Conservation (phyloP, 2,329 filamentous ascomycete genomes). For the Xylaria arbuscula region DNA sequence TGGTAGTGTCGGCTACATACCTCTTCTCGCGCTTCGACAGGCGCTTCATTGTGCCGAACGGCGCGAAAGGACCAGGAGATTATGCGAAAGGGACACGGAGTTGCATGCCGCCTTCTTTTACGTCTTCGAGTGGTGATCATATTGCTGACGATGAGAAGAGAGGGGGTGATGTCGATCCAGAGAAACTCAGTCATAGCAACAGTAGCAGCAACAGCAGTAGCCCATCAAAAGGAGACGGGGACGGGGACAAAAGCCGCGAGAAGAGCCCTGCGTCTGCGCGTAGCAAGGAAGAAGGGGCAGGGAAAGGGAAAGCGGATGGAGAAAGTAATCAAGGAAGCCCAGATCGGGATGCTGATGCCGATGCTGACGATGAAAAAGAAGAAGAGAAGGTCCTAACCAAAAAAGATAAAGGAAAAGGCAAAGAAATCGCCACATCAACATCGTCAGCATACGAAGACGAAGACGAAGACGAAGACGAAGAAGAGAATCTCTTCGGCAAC, state of each 20-base stretch:
- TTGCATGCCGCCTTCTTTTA: conserved; percentile 8
- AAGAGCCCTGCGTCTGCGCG: too few relatives aligned
- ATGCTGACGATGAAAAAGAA: neutral
- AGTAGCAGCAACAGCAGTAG: too few relatives aligned
- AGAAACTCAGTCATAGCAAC: conserved; percentile 26
- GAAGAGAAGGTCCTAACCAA: too few relatives aligned
- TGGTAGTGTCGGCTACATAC: conserved; percentile 75
- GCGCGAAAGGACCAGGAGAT: conserved; percentile 68
- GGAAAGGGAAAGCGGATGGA: too few relatives aligned
- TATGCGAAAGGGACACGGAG: conserved; percentile 49
- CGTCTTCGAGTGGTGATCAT: conserved; percentile 14
- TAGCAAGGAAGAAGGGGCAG: neutral
- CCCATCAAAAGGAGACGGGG: too few relatives aligned
- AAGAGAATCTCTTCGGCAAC: neutral
- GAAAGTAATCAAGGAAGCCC: too few relatives aligned
- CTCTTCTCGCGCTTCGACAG: conserved; percentile 75
- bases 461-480: conserved; percentile 15
- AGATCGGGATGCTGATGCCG: neutral
- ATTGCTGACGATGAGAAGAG: neutral
- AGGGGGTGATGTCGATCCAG: conserved; percentile 13
- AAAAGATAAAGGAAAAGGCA: conserved; percentile 29
- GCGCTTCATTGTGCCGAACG: conserved; percentile 80
- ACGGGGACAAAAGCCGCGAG: too few relatives aligned
- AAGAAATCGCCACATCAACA: neutral
- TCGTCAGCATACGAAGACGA: neutral